Base-by-base conservation (phyloP, 345 rosid genomes). In the Ceriops decandra region DNA sequence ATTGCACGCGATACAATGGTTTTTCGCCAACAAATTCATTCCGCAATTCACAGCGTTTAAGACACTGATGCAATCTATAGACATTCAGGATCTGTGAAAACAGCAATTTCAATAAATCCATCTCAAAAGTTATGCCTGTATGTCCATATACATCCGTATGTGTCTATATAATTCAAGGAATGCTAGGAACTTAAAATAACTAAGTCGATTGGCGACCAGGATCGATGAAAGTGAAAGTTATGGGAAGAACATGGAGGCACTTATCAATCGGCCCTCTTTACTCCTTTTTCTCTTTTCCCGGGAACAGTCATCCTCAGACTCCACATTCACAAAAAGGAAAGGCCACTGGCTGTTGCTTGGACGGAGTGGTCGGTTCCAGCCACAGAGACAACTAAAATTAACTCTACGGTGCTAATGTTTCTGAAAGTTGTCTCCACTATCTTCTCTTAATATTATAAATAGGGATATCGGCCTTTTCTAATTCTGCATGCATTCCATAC, bases 231-330 rank as follows among this genome's bases (percentile, higher is more conserved):
- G 81, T 77, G 80, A 66, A 79, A 68, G 82, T 81, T 75, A 73
- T 84, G 87, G 83, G 83, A 81, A 63, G 83, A 81, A 77, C 80
- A 79, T 81, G 87, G 87, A 76, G 16, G 64, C 62, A 68, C 68
- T 74, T 68, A 61, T 74, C 51, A 42, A 42, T 15, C 49, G 64
- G 60, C 80, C 69, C 69, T 71, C 56, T 79, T 61, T 74, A 76
- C 74, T 73, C 72, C 70, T 66, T 70, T 76, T 53, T 65, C 63
- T 66, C 79, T 79, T 81, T 77, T 81, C 74, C 63, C 77, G 77
- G 70, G 79, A 81, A 79, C 64, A 8, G 77, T 21, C 84, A 78
- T 80, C 76, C 66, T 77, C 78, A 74, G 74, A 66, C 80, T 76
- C 84, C 81, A 78, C 81, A 73, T 61, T 71, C 86, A 59, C 59